Conservation (phyloP, 768 basidiomycete genomes). For the Flagelloscypha sp. region DNA sequence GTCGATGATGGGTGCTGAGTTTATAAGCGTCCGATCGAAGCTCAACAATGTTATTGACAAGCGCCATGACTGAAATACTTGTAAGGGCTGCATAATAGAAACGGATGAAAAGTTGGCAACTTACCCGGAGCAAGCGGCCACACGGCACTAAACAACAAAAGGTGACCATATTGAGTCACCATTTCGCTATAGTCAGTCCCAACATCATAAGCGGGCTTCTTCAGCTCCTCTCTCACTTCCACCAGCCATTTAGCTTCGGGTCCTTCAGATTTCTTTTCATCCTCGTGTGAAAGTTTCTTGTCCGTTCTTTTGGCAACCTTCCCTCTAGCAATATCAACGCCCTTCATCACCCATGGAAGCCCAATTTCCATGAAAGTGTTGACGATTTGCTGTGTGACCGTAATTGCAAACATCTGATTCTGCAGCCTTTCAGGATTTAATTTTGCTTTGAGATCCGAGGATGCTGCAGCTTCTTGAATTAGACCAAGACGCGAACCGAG, state of each 20-base stretch:
- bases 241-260: conserved; percentile 77
- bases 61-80: conserved; percentile 53
- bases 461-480: conserved; percentile 26
- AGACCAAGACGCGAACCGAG: too few relatives aligned
- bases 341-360: conserved; percentile 69
- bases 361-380: conserved; percentile 74
- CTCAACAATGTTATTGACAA: conserved; percentile 91
- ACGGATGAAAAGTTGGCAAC: conserved; percentile 16
- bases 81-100: conserved; percentile 1
- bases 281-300: conserved; percentile 70
- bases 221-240: conserved; percentile 65
- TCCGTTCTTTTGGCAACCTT: conserved; percentile 17
- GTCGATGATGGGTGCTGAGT: conserved; percentile 74
- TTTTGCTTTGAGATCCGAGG: too few relatives aligned
- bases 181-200: conserved; percentile 94
- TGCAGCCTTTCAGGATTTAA: conserved; percentile 64
- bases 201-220: conserved; percentile 70
- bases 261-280: conserved; percentile 47
- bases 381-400: conserved; percentile 81
- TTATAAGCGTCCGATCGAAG: conserved; percentile 93
- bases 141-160: conserved; percentile 85
- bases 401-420: conserved; percentile 90
- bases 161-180: conserved; percentile 92
- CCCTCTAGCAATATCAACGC: conserved; percentile 23
- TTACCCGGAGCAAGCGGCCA: conserved; percentile 84